Percentiles rank a stretch among this genome's conserved stretches.
Conservation (phyloP, 331 rosid genomes). For the Rhamnella rubrinervis region DNA sequence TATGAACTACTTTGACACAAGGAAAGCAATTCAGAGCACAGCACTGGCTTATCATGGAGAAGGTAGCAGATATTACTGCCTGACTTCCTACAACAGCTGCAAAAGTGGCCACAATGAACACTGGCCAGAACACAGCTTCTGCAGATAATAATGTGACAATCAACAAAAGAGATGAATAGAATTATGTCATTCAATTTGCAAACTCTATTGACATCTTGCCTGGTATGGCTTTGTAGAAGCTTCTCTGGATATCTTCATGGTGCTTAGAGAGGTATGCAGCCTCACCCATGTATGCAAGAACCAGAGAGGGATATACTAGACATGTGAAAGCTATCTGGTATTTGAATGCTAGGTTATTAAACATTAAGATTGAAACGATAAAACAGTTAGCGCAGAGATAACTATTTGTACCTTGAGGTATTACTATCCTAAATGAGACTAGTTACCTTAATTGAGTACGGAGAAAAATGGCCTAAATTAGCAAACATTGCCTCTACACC, state of each 20-base stretch:
- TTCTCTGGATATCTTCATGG: constrained; percentile 61
- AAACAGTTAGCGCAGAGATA: not conserved
- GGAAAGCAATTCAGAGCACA: constrained; percentile 74
- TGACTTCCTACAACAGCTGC: constrained; percentile 78
- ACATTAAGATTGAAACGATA: constrained; percentile 7
- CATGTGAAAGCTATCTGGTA: constrained; percentile 76
- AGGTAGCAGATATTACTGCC: constrained; percentile 76
- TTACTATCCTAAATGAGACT: not conserved
- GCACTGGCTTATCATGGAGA: constrained; percentile 70
- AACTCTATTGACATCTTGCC: constrained; percentile 40
- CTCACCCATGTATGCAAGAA: constrained; percentile 79
- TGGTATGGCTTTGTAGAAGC: constrained; percentile 78
- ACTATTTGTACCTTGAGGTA: not conserved
- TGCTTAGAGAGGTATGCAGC: constrained; percentile 82
- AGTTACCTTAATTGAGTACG: constrained; percentile 70
- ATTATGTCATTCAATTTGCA: constrained; percentile 3
- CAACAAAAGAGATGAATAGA: constrained; percentile 1
- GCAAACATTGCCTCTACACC: constrained; percentile 88
- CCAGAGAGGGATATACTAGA: constrained; percentile 67
- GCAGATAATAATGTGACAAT: constrained; percentile 24
- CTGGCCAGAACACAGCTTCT: constrained; percentile 87
- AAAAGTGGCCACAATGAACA: constrained; percentile 66
- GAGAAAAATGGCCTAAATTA: constrained; percentile 75
- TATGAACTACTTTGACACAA: constrained; percentile 58
- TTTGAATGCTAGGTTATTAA: constrained; percentile 22